These are phyloP conservation scores for Sclerotinia trifoliorum DNA, from an alignment of 2,329 filamentous ascomycete genomes.

Conservation along the genomic window DNA sequence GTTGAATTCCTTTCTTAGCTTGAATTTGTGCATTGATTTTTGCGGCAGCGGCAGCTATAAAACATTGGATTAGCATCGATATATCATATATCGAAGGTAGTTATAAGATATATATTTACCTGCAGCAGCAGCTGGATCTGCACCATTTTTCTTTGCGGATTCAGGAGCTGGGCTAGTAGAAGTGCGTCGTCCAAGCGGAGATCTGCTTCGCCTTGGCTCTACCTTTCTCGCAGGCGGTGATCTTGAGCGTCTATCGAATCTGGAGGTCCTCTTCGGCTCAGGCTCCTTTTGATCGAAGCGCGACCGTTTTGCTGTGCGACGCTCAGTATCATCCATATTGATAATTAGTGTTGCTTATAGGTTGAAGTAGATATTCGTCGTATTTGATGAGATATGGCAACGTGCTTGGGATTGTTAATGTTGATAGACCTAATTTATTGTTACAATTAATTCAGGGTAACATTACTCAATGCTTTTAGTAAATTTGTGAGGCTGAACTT, in stretches of 20 bases:
- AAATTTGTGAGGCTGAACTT: constrained; percentile 26
- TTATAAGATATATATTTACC: constrained; percentile 49
- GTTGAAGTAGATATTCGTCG: not conserved
- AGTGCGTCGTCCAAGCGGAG: constrained; percentile 58
- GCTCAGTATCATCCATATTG: constrained; percentile 74
- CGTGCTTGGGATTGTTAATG: not conserved
- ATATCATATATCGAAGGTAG: not conserved
- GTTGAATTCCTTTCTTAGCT: constrained; percentile 84
- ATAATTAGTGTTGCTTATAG: not conserved
- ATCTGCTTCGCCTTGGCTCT: constrained; percentile 75
- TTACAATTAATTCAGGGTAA: not conserved
- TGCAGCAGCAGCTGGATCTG: constrained; percentile 74
- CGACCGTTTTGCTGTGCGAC: constrained; percentile 74
- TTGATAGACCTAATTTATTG: not conserved
- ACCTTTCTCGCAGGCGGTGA: constrained; percentile 67
- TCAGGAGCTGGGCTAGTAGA: constrained; percentile 38
- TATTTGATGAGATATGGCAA: not conserved
- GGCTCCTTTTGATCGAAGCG: constrained; percentile 92
- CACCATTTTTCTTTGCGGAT: constrained; percentile 46
- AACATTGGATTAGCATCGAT: not conserved
- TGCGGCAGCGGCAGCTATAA: constrained; percentile 78
- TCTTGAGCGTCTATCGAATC: constrained; percentile 89
- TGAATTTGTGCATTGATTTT: constrained; percentile 81
- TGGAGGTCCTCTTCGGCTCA: constrained; percentile 71
- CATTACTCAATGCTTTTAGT: not conserved